Conservation (phyloP, 2,329 filamentous ascomycete species). For the Aulographum hederae region DNA sequence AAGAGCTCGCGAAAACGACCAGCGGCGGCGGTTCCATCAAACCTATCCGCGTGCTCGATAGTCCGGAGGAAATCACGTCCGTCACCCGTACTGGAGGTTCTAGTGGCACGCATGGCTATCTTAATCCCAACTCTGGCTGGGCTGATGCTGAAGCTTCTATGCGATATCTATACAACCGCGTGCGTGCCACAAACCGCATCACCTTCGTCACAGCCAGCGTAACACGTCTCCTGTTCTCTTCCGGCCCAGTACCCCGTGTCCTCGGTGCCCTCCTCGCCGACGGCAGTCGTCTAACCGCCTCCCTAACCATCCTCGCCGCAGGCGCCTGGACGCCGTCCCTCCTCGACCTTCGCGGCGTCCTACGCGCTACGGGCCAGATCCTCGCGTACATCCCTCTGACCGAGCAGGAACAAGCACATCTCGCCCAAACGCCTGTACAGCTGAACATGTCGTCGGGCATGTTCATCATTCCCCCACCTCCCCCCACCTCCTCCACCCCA, state of each 20-base stretch:
- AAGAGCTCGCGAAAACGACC: slow-evolving; percentile 17
- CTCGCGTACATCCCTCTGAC: slow-evolving; percentile 63
- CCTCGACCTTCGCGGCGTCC: slow-evolving; percentile 58
- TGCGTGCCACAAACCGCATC: slow-evolving; percentile 34
- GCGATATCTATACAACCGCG: slow-evolving; percentile 39
- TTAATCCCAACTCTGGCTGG: slow-evolving; percentile 63
- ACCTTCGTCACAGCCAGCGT: slow-evolving; percentile 32
- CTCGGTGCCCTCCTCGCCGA: slow-evolving; percentile 40
- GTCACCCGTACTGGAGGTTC: slow-evolving; percentile 21
- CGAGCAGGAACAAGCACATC: slow-evolving; percentile 44
- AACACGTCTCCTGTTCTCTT: slow-evolving; percentile 18
- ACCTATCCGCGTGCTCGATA: slow-evolving; percentile 3
- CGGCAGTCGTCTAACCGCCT: slow-evolving; percentile 36
- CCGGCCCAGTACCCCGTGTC: slow-evolving; percentile 15
- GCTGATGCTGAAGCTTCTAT: slow-evolving; percentile 58
- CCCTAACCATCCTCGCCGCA: slow-evolving; percentile 62
- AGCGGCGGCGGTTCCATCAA: slow-evolving; percentile 27
- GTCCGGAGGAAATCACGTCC: slow-evolving; percentile 18
- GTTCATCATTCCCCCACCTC: slow-evolving; percentile 53
- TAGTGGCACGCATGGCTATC: slow-evolving; percentile 48
- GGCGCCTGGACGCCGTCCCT: slow-evolving; percentile 75
- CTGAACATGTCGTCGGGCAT: slow-evolving; percentile 54
- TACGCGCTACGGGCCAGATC: slow-evolving; percentile 65
- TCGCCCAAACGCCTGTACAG: slow-evolving; percentile 51
- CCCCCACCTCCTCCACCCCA: slow-evolving; percentile 8